Evolutionary conservation across 768 basidiomycete species (phyloP).

Genomic region (Lactarius sanguifluus): DNA sequence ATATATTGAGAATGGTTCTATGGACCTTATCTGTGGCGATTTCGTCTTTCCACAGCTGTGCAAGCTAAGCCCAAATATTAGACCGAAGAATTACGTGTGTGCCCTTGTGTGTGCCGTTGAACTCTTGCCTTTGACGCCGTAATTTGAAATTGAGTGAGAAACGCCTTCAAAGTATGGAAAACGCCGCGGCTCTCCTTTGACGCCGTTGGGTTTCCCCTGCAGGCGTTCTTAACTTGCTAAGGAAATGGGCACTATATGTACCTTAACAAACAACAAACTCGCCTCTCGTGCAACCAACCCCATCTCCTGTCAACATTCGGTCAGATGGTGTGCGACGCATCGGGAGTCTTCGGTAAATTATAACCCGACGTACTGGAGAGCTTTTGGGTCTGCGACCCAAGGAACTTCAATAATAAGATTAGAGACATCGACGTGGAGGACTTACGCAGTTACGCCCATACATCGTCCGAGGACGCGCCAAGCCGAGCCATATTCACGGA

Average conservation of each 20-base stretch:
- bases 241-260: background rate
- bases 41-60: too few relatives aligned
- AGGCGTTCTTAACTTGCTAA: background rate
- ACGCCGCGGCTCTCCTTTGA: slow-evolving; percentile 36
- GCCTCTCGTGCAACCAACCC: slow-evolving; percentile 29
- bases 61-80: too few relatives aligned
- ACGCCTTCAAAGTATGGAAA: slow-evolving; percentile 20
- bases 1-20: too few relatives aligned
- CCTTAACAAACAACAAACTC: slow-evolving; percentile 1
- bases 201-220: slow-evolving; percentile 15
- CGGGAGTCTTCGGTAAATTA: slow-evolving; percentile 32
- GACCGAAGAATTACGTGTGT: too few relatives aligned
- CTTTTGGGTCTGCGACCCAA: slow-evolving; percentile 33
- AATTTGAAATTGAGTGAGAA: slow-evolving; percentile 33
- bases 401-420: background rate
- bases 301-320: slow-evolving; percentile 28
- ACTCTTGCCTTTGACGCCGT: too few relatives aligned
- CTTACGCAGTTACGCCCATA: slow-evolving; percentile 27
- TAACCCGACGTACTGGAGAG: slow-evolving; percentile 35
- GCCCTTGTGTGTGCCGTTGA: too few relatives aligned
- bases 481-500: slow-evolving; percentile 34
- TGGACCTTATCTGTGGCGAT: too few relatives aligned
- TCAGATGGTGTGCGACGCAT: slow-evolving; percentile 20
- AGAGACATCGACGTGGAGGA: background rate
- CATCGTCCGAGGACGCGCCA: too few relatives aligned